phyloP scores from a whole-genome alignment of 2,329 filamentous ascomycete genomes.

The Stemphylium beticola region DNA sequence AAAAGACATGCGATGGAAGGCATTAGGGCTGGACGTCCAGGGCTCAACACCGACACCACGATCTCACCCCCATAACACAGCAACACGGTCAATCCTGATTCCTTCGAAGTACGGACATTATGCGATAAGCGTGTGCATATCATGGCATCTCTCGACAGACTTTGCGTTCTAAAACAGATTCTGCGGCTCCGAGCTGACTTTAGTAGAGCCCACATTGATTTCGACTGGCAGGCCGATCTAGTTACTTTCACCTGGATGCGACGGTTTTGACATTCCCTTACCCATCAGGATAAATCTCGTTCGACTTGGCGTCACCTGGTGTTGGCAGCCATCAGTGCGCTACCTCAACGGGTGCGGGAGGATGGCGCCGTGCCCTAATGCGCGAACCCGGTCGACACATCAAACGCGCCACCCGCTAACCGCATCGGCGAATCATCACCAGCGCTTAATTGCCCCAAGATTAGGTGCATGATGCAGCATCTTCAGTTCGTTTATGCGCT shows the following conservation, averaged over 20 bases:
- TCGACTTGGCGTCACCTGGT: not conserved
- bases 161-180: too few relatives aligned
- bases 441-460: conserved; percentile 24
- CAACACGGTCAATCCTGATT: not conserved
- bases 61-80: not conserved
- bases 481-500: conserved; percentile 16
- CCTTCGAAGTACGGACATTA: too few relatives aligned
- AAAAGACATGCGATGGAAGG: conserved; percentile 4
- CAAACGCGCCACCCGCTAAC: conserved; percentile 25
- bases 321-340: conserved; percentile 5
- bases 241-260: not conserved
- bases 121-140: too few relatives aligned
- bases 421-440: conserved; percentile 24
- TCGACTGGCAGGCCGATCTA: not conserved
- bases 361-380: conserved; percentile 8
- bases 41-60: not conserved
- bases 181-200: too few relatives aligned
- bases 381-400: conserved; percentile 21
- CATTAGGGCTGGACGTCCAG: too few relatives aligned
- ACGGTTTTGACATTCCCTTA: too few relatives aligned
- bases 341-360: conserved; percentile 7
- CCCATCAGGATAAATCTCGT: not conserved
- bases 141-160: too few relatives aligned
- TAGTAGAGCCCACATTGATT: not conserved
- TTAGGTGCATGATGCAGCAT: conserved; percentile 22